Conservation (phyloP, 768 basidiomycete genomes). For the Agaricus subrufescens region DNA sequence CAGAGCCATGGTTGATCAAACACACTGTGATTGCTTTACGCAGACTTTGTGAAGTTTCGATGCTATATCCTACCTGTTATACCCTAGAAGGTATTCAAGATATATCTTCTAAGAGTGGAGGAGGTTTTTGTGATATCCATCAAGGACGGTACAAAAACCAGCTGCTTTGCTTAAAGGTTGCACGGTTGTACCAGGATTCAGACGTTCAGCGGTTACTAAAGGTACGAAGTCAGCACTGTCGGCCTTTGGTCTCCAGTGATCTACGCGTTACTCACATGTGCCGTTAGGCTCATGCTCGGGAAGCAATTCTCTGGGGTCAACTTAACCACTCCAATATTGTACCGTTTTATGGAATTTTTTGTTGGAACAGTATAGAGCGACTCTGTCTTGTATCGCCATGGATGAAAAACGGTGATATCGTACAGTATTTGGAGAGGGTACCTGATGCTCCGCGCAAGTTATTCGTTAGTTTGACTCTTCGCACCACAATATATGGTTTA, state of each 20-base stretch:
- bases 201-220: slow-evolving; percentile 13
- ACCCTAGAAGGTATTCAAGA: slow-evolving; percentile 13
- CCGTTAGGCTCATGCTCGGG: neutral
- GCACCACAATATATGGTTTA: neutral
- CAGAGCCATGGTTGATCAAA: slow-evolving; percentile 20
- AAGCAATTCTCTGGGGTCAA: slow-evolving; percentile 7
- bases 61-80: slow-evolving; percentile 23
- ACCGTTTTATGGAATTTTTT: slow-evolving; percentile 8
- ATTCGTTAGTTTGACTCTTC: neutral
- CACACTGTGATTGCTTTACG: neutral
- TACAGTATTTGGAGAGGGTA: neutral
- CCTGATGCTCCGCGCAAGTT: neutral
- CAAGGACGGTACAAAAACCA: slow-evolving; percentile 15
- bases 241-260: too few species aligned
- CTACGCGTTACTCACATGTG: too few species aligned
- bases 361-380: neutral
- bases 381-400: slow-evolving; percentile 12
- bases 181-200: slow-evolving; percentile 14
- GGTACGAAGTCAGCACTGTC: too few species aligned
- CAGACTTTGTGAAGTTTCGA: slow-evolving; percentile 19
- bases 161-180: slow-evolving; percentile 18
- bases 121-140: slow-evolving; percentile 25
- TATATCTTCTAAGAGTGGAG: slow-evolving; percentile 12
- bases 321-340: slow-evolving; percentile 2
- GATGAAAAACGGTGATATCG: slow-evolving; percentile 12